A percentile compares a stretch with the other conserved stretches of the same genome.
These are phyloP conservation scores for Aspergillus sclerotiicarbonarius DNA, from an alignment of 495 filamentous ascomycete species.

Conservation along the genomic window DNA sequence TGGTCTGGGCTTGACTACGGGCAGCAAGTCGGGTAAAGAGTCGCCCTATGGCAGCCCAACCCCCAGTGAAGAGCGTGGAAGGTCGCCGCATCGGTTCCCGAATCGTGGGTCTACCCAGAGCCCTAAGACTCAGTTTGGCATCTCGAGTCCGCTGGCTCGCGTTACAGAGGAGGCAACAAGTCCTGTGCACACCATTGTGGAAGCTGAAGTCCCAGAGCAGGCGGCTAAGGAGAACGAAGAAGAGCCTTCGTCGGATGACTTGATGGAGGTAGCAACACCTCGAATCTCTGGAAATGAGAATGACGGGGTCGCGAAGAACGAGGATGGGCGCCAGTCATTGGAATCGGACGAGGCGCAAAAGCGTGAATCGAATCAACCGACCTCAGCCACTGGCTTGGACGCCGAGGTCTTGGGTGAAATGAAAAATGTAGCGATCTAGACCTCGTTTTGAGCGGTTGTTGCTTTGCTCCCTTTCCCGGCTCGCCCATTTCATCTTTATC, in stretches of 20 bases:
- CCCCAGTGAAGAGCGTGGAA: slow-evolving; percentile 49
- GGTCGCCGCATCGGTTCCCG: slow-evolving; percentile 54
- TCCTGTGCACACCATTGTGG: slow-evolving; percentile 30
- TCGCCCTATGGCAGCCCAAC: slow-evolving; percentile 56
- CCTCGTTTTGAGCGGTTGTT: slow-evolving; percentile 6
- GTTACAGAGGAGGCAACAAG: slow-evolving; percentile 49
- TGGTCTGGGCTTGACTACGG: slow-evolving; percentile 40
- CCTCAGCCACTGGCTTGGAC: slow-evolving; percentile 31
- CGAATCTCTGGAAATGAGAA: slow-evolving; percentile 39
- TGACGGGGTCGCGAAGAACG: slow-evolving; percentile 29
- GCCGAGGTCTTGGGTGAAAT: slow-evolving; percentile 50
- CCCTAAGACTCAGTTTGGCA: slow-evolving; percentile 49
- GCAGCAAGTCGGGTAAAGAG: slow-evolving; percentile 38
- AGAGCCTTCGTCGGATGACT: slow-evolving; percentile 33
- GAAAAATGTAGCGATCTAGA: slow-evolving; percentile 57
- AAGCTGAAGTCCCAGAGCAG: slow-evolving; percentile 35
- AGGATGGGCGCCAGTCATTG: slow-evolving; percentile 20
- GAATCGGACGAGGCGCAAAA: slow-evolving; percentile 35
- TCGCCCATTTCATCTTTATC: slow-evolving; percentile 13
- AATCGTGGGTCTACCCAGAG: slow-evolving; percentile 46
- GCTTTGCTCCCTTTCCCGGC: slow-evolving; percentile 16
- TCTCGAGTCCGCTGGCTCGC: slow-evolving; percentile 53
- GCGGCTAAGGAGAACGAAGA: slow-evolving; percentile 29
- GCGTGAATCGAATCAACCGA: slow-evolving; percentile 25
- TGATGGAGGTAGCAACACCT: slow-evolving; percentile 49